Evolutionary conservation across 2,329 filamentous ascomycete species (phyloP).

Genomic region (Exutisphaerella laricina): DNA sequence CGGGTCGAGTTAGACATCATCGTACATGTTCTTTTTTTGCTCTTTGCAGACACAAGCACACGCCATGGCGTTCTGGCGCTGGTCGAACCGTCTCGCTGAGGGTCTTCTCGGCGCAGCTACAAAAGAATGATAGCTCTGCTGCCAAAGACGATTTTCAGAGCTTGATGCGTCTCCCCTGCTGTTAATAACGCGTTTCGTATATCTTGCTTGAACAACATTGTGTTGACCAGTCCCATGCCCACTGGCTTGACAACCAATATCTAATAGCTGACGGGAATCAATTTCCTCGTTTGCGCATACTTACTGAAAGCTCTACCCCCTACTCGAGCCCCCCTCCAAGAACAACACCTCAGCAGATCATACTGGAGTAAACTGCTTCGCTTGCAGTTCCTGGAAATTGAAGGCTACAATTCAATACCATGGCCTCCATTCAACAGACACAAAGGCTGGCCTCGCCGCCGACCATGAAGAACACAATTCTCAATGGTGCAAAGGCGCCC

Average conservation of each 20-base stretch:
- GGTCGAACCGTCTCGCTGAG: background rate
- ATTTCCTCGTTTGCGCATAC: background rate
- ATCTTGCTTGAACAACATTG: background rate
- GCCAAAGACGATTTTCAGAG: background rate
- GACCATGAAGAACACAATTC: conserved; percentile 4
- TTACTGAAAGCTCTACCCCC: background rate
- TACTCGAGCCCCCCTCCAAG: background rate
- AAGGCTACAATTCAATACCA: background rate
- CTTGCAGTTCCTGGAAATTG: too few relatives aligned
- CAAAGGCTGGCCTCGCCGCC: conserved; percentile 3
- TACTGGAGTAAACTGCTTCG: background rate
- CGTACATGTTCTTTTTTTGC: background rate
- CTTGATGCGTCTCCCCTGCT: background rate
- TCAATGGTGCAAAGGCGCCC: conserved; percentile 7
- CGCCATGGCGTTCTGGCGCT: background rate
- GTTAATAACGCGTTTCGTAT: background rate
- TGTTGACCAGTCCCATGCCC: background rate
- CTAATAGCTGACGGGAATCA: background rate
- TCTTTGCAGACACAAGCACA: background rate
- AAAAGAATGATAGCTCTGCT: background rate
- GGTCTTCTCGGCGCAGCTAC: background rate
- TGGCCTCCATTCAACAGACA: conserved; percentile 10
- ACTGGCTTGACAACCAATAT: background rate
- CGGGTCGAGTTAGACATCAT: background rate
- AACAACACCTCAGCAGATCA: background rate